These are phyloP conservation scores for Aspergillus steynii DNA, from an alignment of 495 filamentous ascomycete genomes.

Conservation along the genomic window DNA sequence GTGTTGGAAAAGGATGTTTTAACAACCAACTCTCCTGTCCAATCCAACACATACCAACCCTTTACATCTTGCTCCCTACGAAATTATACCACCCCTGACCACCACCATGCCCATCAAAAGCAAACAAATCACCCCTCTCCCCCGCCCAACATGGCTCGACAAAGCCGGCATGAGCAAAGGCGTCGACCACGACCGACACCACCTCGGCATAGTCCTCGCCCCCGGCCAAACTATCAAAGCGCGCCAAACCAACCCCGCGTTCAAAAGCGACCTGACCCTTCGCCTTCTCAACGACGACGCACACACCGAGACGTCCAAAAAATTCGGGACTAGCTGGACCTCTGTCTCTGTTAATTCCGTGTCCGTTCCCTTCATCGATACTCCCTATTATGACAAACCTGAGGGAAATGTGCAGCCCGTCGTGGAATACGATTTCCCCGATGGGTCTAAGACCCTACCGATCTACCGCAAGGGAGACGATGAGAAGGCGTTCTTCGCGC, in stretches of 20 bases:
- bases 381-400: neutral
- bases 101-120: conserved; percentile 2
- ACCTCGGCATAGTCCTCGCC: conserved; percentile 6
- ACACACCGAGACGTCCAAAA: conserved; percentile 4
- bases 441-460: neutral
- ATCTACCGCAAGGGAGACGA: conserved; percentile 5
- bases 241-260: conserved; percentile 5
- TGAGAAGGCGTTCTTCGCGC: neutral
- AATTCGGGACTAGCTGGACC: conserved; percentile 1
- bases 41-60: too few relatives aligned
- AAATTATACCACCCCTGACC: too few relatives aligned
- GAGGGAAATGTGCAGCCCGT: neutral
- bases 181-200: conserved; percentile 5
- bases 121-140: conserved; percentile 5
- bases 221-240: conserved; percentile 3
- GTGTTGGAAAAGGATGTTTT: too few relatives aligned
- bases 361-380: conserved; percentile 5
- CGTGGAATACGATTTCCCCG: conserved; percentile 4
- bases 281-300: conserved; percentile 4
- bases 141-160: conserved; percentile 10
- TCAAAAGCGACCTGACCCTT: neutral
- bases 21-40: too few relatives aligned
- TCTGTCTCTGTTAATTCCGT: neutral
- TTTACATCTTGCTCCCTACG: too few relatives aligned
- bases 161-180: conserved; percentile 6